phyloP scores from a whole-genome alignment of 2,329 filamentous ascomycete genomes.

The Sporothrix inflata region DNA sequence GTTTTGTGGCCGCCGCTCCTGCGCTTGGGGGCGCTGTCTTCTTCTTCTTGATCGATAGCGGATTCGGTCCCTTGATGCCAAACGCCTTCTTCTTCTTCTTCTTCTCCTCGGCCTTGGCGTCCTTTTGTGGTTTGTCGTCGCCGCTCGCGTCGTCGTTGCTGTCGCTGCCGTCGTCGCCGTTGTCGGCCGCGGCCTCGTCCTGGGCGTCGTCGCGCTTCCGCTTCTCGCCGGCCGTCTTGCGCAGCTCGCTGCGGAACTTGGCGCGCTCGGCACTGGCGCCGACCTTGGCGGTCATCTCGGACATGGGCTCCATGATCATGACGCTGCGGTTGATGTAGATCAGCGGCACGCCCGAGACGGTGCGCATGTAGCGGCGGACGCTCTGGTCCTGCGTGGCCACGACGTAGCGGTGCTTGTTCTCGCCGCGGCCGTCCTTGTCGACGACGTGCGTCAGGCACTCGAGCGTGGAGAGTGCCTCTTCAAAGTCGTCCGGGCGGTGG shows the following conservation, averaged over 20 bases:
- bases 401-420: constrained; percentile 79
- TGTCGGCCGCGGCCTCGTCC: constrained; percentile 38
- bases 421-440: constrained; percentile 72
- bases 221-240: constrained; percentile 51
- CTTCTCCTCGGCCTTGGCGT: constrained; percentile 35
- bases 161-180: constrained; percentile 39
- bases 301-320: constrained; percentile 74
- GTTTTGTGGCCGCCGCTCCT: neutral
- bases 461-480: constrained; percentile 67
- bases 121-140: constrained; percentile 38
- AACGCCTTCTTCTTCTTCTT: constrained; percentile 43
- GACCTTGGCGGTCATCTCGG: constrained; percentile 63
- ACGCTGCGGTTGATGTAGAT: constrained; percentile 69
- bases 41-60: constrained; percentile 44
- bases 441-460: constrained; percentile 72
- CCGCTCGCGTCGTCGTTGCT: constrained; percentile 38
- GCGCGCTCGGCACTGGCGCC: constrained; percentile 70
- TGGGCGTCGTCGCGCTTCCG: constrained; percentile 49
- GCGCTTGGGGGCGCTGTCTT: constrained; percentile 32
- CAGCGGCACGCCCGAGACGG: constrained; percentile 72
- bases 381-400: constrained; percentile 73
- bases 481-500: constrained; percentile 72
- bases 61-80: constrained; percentile 42
- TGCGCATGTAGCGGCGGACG: constrained; percentile 65
- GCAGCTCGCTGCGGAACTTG: constrained; percentile 74